Evolutionary conservation across 345 rosid genomes (phyloP).

Genomic region (Pugionium dolabratum): DNA sequence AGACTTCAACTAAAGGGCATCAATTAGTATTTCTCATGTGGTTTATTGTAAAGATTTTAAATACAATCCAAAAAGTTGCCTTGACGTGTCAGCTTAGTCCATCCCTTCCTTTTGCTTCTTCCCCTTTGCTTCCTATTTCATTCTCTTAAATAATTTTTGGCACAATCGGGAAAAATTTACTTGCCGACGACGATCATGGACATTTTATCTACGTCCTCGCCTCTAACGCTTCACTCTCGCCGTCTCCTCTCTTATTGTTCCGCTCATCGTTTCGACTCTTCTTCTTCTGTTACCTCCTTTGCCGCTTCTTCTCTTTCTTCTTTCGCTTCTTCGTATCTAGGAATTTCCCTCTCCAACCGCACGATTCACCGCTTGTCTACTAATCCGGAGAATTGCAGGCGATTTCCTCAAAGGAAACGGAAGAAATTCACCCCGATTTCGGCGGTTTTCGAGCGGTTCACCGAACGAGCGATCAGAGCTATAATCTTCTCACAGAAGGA

Average conservation of each 20-base stretch:
- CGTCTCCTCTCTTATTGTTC: constrained; percentile 39
- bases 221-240: constrained; percentile 54
- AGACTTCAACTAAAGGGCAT: no score
- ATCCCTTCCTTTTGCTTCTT: constrained; percentile 47
- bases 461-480: constrained; percentile 79
- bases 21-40: no score
- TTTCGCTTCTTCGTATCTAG: constrained; percentile 54
- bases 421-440: constrained; percentile 53
- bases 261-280: constrained; percentile 33
- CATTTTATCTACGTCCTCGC: constrained; percentile 61
- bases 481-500: constrained; percentile 85
- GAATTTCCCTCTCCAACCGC: constrained; percentile 52
- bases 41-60: no score
- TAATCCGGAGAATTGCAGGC: constrained; percentile 20
- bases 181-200: constrained; percentile 45
- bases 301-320: constrained; percentile 47
- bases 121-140: constrained; percentile 34
- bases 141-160: background rate
- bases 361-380: constrained; percentile 31
- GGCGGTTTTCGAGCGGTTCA: constrained; percentile 76
- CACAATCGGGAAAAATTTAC: constrained; percentile 13
- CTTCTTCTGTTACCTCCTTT: constrained; percentile 34
- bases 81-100: constrained; percentile 47
- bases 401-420: constrained; percentile 37
- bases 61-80: constrained; percentile 24